Percentiles rank a stretch among this genome's conserved stretches.
These are phyloP conservation scores for Picochlorum sp. DNA, from an alignment of 139 green algal genomes.

Conservation along the genomic window DNA sequence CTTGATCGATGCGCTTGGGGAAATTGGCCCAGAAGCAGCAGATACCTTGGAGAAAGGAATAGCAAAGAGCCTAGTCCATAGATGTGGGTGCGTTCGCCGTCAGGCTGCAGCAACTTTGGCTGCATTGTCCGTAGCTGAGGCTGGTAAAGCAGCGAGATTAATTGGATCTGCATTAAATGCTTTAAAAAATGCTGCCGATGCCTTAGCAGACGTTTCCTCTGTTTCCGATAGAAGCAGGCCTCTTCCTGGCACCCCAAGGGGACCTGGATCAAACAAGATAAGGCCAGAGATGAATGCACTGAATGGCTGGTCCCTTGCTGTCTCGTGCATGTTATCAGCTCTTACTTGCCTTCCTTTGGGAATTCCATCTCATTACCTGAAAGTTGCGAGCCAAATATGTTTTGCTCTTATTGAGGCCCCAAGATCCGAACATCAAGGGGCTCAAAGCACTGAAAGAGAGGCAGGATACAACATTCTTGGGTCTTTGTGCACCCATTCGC, in stretches of 20 bases:
- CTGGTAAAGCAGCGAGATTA: slow-evolving; percentile 32
- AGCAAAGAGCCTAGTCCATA: slow-evolving; percentile 25
- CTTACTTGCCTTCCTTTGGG: slow-evolving; percentile 41
- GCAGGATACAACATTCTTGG: slow-evolving; percentile 62
- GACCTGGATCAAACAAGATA: slow-evolving; percentile 11
- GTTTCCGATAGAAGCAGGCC: slow-evolving; percentile 17
- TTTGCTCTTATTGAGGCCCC: slow-evolving; percentile 29
- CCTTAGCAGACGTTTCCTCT: slow-evolving; percentile 15
- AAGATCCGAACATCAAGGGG: not conserved
- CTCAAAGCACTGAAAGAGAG: slow-evolving; percentile 33
- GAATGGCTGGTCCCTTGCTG: slow-evolving; percentile 48
- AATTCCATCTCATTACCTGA: slow-evolving; percentile 39
- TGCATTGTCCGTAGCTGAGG: slow-evolving; percentile 45
- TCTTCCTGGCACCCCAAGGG: slow-evolving; percentile 3
- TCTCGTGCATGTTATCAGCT: slow-evolving; percentile 46
- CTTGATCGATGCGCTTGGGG: slow-evolving; percentile 66
- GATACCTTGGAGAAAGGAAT: slow-evolving; percentile 31
- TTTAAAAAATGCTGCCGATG: slow-evolving; percentile 6
- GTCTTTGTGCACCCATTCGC: slow-evolving; percentile 27
- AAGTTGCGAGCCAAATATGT: slow-evolving; percentile 32
- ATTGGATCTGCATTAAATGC: slow-evolving; percentile 22
- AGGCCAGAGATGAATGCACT: slow-evolving; percentile 43
- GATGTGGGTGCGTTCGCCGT: slow-evolving; percentile 11
- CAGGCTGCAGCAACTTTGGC: slow-evolving; percentile 55
- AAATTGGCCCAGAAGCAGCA: slow-evolving; percentile 32